Evolutionary conservation across 2,329 filamentous ascomycete species (phyloP), one percentile per base, ranked within the genome.

Genomic region (Calonectria pauciramosa): DNA sequence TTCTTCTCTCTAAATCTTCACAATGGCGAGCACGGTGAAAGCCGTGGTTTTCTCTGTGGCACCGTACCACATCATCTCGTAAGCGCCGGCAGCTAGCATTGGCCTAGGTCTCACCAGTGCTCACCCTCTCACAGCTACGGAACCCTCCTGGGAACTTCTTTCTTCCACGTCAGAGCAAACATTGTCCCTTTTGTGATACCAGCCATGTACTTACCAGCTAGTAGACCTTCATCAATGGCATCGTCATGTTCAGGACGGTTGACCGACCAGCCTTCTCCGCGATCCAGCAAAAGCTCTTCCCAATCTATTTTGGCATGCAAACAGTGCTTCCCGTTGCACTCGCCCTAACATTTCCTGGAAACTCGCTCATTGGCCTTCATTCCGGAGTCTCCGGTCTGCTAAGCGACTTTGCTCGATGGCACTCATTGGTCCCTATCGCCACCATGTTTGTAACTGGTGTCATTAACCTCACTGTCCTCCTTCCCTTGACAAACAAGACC

Each of bases 301-400:
- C 95, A 41, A 90, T 95, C 80, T 99, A 98, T 89, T 99, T 99
- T 84, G 89, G 91, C 59, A 87, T 99, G 72, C 96, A 99, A 86
- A 93, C 95, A 5, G 89, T 90, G 8, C 87, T 96, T 1, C 95
- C 97, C 0, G 84, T 93, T 20, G 82, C 95, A 28, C 88, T 98
- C 23, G 93, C 94, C 26, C 83, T 97, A 70, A 98, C 96, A 6
- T 96, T 95, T 82, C 96, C 96, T 8, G 92, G 91, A n/a, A 89
- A 89, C 80, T 82, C 82, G 64, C 78, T 89, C 72, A 86, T 87
- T 67, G 86, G 91, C 75, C 72, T 90, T 38, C 77, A 87, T 71
- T 85, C 86, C 60, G 86, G 91, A 64, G 69, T 93, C 68, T 80
- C 84, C 11, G 92, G 92, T 16, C 85, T 94, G 1, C 82, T 95